Evolutionary conservation across 176 grass and related monocot species (phyloP).

Genomic region (Areca catechu): DNA sequence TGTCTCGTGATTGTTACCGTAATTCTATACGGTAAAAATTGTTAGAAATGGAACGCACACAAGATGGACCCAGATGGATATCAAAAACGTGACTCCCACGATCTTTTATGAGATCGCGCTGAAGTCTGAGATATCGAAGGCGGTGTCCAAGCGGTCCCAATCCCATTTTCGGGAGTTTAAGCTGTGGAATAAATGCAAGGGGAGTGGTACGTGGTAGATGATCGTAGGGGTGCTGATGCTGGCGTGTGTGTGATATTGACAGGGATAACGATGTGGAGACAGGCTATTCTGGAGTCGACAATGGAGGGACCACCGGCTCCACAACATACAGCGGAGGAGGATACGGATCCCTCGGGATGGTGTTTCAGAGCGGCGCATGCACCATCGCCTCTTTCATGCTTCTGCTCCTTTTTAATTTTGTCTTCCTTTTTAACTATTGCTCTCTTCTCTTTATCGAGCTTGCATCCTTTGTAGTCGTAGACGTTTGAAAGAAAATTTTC

Average conservation of each 20-base stretch:
- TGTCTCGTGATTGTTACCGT: too few relatives aligned
- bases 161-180: too few relatives aligned
- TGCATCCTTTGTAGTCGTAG: constrained; percentile 16
- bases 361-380: constrained; percentile 32
- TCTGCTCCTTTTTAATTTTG: not conserved
- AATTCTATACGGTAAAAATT: too few relatives aligned
- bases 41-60: too few relatives aligned
- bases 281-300: constrained; percentile 24
- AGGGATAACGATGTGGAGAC: constrained; percentile 40
- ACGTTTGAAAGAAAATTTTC: too few relatives aligned
- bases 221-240: not conserved
- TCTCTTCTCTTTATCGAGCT: constrained; percentile 13
- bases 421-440: not conserved
- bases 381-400: not conserved
- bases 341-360: constrained; percentile 46
- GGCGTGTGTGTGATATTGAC: not conserved
- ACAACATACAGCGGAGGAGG: not conserved
- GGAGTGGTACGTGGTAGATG: not conserved
- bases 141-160: too few relatives aligned
- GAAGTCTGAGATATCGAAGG: too few relatives aligned
- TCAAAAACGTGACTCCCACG: too few relatives aligned
- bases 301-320: constrained; percentile 29
- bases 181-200: constrained; percentile 17
- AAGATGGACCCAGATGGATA: too few relatives aligned
- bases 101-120: too few relatives aligned